Evolutionary conservation across 495 filamentous ascomycete species (phyloP).

Genomic region (Daldinia loculata): DNA sequence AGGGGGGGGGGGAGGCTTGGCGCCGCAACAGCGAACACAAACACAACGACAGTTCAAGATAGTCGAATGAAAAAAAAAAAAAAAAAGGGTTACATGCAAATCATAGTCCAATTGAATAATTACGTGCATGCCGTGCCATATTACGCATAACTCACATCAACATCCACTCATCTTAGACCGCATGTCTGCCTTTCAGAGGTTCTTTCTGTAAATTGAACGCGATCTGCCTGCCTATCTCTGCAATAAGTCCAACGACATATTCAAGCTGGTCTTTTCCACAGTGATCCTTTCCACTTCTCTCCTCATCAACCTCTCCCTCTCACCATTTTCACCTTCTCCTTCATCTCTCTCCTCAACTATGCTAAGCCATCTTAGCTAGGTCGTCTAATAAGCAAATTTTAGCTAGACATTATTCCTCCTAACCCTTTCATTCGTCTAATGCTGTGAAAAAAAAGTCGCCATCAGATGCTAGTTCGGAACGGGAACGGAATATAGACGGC

Average conservation of each 20-base stretch:
- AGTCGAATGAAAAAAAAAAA: slow-evolving; percentile 9
- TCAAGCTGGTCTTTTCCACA: slow-evolving; percentile 35
- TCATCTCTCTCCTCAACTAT: slow-evolving; percentile 5
- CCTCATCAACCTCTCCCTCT: background rate
- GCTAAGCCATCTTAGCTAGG: background rate
- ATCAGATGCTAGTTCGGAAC: background rate
- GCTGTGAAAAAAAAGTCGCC: slow-evolving; percentile 1
- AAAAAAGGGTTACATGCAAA: background rate
- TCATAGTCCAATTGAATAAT: background rate
- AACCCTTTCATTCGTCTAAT: slow-evolving; percentile 3
- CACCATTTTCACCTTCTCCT: slow-evolving; percentile 2
- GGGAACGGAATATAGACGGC: slow-evolving; percentile 5
- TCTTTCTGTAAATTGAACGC: slow-evolving; percentile 29
- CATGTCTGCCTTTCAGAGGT: background rate
- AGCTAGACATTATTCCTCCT: slow-evolving; percentile 35
- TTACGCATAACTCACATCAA: slow-evolving; percentile 7
- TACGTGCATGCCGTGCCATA: background rate
- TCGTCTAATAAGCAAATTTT: slow-evolving; percentile 24
- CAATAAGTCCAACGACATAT: slow-evolving; percentile 39
- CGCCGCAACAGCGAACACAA: slow-evolving; percentile 3
- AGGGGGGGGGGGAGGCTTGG: slow-evolving; percentile 7
- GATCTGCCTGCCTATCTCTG: slow-evolving; percentile 43
- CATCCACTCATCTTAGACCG: background rate
- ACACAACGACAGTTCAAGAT: slow-evolving; percentile 4
- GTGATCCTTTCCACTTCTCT: background rate